phyloP scores from a whole-genome alignment of 164 flowering plant species.

The Piper betle region DNA sequence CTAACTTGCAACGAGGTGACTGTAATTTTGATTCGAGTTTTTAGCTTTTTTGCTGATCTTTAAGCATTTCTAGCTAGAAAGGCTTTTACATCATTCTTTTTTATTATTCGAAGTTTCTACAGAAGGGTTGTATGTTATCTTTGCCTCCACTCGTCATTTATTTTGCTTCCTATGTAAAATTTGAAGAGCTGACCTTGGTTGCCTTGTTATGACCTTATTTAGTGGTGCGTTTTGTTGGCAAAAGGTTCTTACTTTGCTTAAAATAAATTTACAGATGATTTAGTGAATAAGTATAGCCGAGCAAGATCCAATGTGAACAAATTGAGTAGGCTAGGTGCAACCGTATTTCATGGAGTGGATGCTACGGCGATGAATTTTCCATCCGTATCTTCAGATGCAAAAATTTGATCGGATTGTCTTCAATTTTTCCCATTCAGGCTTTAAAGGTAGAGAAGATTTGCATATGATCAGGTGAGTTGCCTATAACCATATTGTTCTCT shows the following conservation, averaged over 20 bases:
- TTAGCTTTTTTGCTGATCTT: no score
- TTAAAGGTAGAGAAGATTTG: neutral
- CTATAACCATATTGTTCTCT: no score
- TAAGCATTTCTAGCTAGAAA: no score
- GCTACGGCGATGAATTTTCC: constrained; percentile 13
- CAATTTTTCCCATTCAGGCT: constrained; percentile 46
- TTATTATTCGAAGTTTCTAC: no score
- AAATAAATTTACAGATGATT: neutral
- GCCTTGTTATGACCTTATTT: no score
- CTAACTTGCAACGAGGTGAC: neutral
- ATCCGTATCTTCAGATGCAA: constrained; percentile 6
- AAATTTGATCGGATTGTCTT: constrained; percentile 31
- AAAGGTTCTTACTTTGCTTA: no score
- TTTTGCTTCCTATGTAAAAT: no score
- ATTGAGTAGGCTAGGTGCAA: constrained; percentile 16
- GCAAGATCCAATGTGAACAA: constrained; percentile 8
- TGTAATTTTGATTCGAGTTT: neutral
- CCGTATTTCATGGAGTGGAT: constrained; percentile 21
- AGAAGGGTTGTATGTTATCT: no score
- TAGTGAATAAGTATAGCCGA: constrained; percentile 5
- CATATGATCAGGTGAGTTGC: neutral
- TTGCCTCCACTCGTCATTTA: no score
- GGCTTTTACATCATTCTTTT: no score
- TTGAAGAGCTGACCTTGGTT: no score
- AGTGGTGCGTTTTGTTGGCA: no score